These are phyloP conservation scores for Phlyctochytrium arcticum DNA, from an alignment of 192 early-diverging fungal genomes.

Conservation along the genomic window DNA sequence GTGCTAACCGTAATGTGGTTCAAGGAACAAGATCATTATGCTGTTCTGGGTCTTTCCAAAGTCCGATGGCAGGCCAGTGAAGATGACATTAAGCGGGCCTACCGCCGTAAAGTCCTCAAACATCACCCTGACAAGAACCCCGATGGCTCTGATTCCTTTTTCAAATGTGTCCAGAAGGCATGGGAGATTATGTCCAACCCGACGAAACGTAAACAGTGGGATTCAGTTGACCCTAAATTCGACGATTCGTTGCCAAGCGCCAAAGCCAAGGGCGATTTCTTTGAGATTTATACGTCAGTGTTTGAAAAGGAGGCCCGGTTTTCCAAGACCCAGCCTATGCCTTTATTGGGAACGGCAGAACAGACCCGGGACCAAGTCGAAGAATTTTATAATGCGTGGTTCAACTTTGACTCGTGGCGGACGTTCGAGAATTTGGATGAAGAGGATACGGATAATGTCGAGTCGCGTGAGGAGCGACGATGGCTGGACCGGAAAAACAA, in stretches of 20 bases:
- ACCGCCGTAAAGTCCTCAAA: constrained; percentile 90
- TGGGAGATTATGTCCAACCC: constrained; percentile 90
- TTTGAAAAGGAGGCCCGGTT: constrained; percentile 90
- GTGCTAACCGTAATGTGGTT: too few relatives aligned
- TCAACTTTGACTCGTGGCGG: constrained; percentile 91
- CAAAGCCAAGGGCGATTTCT: constrained; percentile 74
- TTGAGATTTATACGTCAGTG: constrained; percentile 62
- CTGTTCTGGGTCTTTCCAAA: constrained; percentile 86
- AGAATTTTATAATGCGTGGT: constrained; percentile 74
- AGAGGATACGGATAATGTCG: constrained; percentile 84
- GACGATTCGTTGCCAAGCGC: constrained; percentile 64
- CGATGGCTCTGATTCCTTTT: constrained; percentile 86
- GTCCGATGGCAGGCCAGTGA: constrained; percentile 84
- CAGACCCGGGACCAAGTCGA: constrained; percentile 65
- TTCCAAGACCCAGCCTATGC: constrained; percentile 86
- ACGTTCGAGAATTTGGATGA: constrained; percentile 98
- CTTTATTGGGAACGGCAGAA: constrained; percentile 68
- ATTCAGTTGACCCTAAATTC: constrained; percentile 90
- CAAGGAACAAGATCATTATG: constrained; percentile 88
- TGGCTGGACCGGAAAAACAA: constrained; percentile 94
- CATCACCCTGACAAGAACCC: constrained; percentile 99
- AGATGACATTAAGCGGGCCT: constrained; percentile 89
- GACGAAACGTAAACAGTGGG: constrained; percentile 87
- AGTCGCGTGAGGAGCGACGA: constrained; percentile 95
- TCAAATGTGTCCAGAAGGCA: constrained; percentile 98